phyloP scores from a whole-genome alignment of 768 basidiomycete species.

The Auriscalpium orientale region DNA sequence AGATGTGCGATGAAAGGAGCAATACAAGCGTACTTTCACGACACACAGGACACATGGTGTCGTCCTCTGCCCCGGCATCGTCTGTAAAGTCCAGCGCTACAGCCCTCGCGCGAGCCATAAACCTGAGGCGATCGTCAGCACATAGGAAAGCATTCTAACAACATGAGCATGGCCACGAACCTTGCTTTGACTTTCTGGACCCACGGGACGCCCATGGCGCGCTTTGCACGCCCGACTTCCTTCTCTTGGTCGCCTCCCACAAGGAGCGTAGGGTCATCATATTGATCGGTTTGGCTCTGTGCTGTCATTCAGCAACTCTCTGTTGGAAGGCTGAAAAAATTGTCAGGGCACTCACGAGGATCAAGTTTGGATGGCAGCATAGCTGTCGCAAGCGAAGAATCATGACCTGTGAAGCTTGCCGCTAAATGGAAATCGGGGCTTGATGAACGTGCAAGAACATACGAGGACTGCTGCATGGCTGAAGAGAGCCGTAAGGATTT shows the following conservation, averaged over 20 bases:
- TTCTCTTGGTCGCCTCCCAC: constrained; percentile 42
- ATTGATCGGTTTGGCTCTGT: constrained; percentile 37
- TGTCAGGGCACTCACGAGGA: constrained; percentile 37
- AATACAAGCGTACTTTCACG: constrained; percentile 41
- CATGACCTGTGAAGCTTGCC: constrained; percentile 40
- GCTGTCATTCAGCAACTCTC: background rate
- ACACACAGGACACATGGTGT: constrained; percentile 56
- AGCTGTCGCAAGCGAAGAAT: constrained; percentile 71
- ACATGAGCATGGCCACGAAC: background rate
- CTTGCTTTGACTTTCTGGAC: constrained; percentile 17
- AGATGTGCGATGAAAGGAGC: background rate
- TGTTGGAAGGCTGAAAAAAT: background rate
- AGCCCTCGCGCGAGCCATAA: constrained; percentile 40
- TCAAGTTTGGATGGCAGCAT: constrained; percentile 65
- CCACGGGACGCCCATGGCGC: constrained; percentile 38
- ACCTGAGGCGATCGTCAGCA: constrained; percentile 23
- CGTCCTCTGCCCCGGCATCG: constrained; percentile 37
- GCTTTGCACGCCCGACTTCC: constrained; percentile 47
- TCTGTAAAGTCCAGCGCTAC: constrained; percentile 40
- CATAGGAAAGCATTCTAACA: background rate
- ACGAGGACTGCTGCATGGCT: constrained; percentile 46
- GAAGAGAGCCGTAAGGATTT: background rate
- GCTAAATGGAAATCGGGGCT: constrained; percentile 1
- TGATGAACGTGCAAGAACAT: background rate
- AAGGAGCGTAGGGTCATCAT: constrained; percentile 44